Conservation (phyloP, 2,329 filamentous ascomycete genomes). For the Fusarium sacchari region DNA sequence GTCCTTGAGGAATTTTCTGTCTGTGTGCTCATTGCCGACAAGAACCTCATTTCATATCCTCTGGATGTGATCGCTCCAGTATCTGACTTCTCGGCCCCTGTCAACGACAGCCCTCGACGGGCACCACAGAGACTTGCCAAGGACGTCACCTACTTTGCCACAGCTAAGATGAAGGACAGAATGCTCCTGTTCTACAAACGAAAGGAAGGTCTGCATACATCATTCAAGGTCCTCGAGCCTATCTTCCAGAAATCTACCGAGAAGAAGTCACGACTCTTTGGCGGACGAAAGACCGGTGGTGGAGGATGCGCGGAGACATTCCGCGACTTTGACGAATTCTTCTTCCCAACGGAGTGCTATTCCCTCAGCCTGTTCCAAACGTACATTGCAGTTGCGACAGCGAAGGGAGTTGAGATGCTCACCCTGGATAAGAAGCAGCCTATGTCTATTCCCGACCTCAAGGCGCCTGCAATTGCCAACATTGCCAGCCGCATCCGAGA, state of each 20-base stretch:
- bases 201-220: constrained; percentile 89
- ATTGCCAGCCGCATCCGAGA: constrained; percentile 86
- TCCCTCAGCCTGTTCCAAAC: constrained; percentile 96
- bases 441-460: constrained; percentile 90
- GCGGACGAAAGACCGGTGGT: constrained; percentile 65
- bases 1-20: constrained; percentile 96
- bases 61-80: constrained; percentile 81
- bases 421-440: constrained; percentile 97
- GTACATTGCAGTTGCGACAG: constrained; percentile 89
- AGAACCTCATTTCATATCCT: constrained; percentile 90
- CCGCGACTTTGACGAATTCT: constrained; percentile 98
- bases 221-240: constrained; percentile 96
- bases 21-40: constrained; percentile 90
- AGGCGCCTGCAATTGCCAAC: constrained; percentile 79
- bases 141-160: constrained; percentile 96
- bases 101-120: constrained; percentile 77
- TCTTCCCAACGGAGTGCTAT: constrained; percentile 94
- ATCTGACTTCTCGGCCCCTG: constrained; percentile 69
- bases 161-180: constrained; percentile 95
- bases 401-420: constrained; percentile 93
- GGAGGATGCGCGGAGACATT: constrained; percentile 90
- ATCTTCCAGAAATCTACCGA: constrained; percentile 93
- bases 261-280: constrained; percentile 77
- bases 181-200: constrained; percentile 97
- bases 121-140: constrained; percentile 93